These are phyloP conservation scores for Penicillium taxi DNA, from an alignment of 495 filamentous ascomycete species.

Conservation along the genomic window DNA sequence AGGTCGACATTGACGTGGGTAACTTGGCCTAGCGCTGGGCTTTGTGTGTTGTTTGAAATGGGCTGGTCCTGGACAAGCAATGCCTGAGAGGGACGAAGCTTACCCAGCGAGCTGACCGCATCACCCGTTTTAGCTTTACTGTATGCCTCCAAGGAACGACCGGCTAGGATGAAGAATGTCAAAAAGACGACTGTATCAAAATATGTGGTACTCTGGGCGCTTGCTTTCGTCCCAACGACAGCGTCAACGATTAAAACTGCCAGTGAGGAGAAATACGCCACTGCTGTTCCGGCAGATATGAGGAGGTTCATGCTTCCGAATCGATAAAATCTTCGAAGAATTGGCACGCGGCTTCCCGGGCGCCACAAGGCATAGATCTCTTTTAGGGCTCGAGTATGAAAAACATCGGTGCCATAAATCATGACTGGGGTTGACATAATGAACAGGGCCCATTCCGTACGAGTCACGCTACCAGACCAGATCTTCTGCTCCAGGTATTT, in stretches of 20 bases:
- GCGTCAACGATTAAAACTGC: slow-evolving; percentile 69
- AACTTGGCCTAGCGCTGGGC: too few relatives aligned
- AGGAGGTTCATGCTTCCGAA: slow-evolving; percentile 98
- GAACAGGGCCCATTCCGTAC: slow-evolving; percentile 76
- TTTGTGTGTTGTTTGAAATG: slow-evolving; percentile 12
- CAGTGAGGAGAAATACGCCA: slow-evolving; percentile 81
- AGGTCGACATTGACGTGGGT: slow-evolving; percentile 56
- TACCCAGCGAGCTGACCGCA: slow-evolving; percentile 71
- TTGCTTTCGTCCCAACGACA: slow-evolving; percentile 25
- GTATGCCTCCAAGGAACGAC: slow-evolving; percentile 77
- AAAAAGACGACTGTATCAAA: slow-evolving; percentile 94
- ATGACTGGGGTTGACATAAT: slow-evolving; percentile 84
- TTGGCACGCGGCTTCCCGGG: slow-evolving; percentile 64
- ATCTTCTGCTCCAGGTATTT: slow-evolving; percentile 58
- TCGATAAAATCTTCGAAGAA: slow-evolving; percentile 72
- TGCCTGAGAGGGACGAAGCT: slow-evolving; percentile 73
- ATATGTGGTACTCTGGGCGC: slow-evolving; percentile 56
- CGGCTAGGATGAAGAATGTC: slow-evolving; percentile 81
- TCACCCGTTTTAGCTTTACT: slow-evolving; percentile 90
- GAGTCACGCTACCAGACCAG: slow-evolving; percentile 66
- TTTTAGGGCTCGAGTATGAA: slow-evolving; percentile 70
- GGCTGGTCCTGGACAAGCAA: slow-evolving; percentile 43
- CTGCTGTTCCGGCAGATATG: slow-evolving; percentile 78
- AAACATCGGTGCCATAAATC: slow-evolving; percentile 80
- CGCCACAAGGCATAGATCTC: slow-evolving; percentile 78